Evolutionary conservation across 2,329 filamentous ascomycete genomes (phyloP).

Genomic region (Pseudogymnoascus sp.): DNA sequence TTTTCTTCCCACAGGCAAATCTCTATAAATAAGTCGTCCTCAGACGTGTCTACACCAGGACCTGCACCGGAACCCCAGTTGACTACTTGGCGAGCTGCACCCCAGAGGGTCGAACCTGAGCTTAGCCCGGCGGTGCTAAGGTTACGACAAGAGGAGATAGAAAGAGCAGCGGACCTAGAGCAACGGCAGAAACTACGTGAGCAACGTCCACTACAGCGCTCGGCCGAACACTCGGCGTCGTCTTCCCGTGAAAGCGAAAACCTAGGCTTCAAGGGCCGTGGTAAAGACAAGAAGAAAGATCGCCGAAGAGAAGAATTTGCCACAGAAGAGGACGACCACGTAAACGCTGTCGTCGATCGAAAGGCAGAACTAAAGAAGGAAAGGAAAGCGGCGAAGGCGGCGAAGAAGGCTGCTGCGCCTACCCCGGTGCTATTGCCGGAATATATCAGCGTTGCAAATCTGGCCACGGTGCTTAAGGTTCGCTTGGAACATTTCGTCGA

Average conservation of each 20-base stretch:
- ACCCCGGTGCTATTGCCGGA: conserved; percentile 74
- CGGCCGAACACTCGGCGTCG: not conserved
- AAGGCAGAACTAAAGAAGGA: conserved; percentile 35
- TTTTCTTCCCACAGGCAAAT: not conserved
- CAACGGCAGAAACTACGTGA: not conserved
- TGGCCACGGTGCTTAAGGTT: conserved; percentile 70
- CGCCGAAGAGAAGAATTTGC: conserved; percentile 23
- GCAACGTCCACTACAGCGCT: not conserved
- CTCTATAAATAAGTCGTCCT: not conserved
- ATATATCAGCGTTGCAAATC: conserved; percentile 79
- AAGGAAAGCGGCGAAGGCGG: conserved; percentile 36
- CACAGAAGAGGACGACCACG: conserved; percentile 25
- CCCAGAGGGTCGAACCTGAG: not conserved
- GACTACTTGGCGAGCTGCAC: not conserved
- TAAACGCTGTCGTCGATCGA: conserved; percentile 24
- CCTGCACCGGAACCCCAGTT: not conserved
- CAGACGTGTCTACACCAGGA: not conserved
- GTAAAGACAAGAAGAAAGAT: conserved; percentile 9
- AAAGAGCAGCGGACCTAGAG: not conserved
- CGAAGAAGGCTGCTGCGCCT: conserved; percentile 32
- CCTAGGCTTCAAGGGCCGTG: not conserved
- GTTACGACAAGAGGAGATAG: conserved; percentile 5
- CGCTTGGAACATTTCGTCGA: conserved; percentile 63
- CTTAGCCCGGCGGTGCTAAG: not conserved
- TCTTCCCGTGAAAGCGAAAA: not conserved